These are phyloP conservation scores for Pythium myriotylum DNA, from an alignment of 352 stramenopile genomes.

Conservation along the genomic window DNA sequence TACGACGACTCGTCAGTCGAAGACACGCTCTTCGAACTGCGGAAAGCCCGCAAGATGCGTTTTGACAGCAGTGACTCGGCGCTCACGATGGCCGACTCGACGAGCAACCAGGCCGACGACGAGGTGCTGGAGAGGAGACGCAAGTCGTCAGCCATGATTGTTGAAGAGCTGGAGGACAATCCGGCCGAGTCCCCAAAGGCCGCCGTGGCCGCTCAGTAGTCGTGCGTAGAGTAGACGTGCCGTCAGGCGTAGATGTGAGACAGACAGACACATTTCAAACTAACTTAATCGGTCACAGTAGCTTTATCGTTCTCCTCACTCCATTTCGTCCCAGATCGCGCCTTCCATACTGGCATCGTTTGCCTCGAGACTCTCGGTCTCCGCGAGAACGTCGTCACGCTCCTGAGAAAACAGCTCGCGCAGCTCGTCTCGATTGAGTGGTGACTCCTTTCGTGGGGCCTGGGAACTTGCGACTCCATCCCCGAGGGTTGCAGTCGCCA, in stretches of 20 bases:
- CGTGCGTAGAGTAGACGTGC: conserved; percentile 4
- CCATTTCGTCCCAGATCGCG: conserved; percentile 30
- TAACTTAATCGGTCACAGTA: conserved; percentile 26
- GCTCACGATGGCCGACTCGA: conserved; percentile 5
- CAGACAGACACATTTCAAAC: neutral
- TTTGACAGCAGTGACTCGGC: conserved; percentile 14
- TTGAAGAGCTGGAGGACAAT: conserved; percentile 21
- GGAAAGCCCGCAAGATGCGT: conserved; percentile 9
- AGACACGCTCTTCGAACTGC: conserved; percentile 19
- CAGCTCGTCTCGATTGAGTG: conserved; percentile 49
- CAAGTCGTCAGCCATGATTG: conserved; percentile 25
- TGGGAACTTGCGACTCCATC: conserved; percentile 31
- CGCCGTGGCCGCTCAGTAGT: neutral
- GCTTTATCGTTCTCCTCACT: conserved; percentile 9
- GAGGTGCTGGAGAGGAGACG: conserved; percentile 14
- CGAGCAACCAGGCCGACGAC: conserved; percentile 26
- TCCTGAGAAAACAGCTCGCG: conserved; percentile 52
- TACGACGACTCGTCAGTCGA: conserved; percentile 17
- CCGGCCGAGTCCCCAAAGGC: neutral
- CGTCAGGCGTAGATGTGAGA: neutral
- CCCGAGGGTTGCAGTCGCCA: conserved; percentile 78
- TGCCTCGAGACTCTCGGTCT: neutral
- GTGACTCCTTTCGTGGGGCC: conserved; percentile 27
- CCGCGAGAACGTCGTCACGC: neutral
- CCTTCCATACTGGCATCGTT: conserved; percentile 14